Conservation (phyloP, 495 filamentous ascomycete species). For the Penicillium mononematosum region DNA sequence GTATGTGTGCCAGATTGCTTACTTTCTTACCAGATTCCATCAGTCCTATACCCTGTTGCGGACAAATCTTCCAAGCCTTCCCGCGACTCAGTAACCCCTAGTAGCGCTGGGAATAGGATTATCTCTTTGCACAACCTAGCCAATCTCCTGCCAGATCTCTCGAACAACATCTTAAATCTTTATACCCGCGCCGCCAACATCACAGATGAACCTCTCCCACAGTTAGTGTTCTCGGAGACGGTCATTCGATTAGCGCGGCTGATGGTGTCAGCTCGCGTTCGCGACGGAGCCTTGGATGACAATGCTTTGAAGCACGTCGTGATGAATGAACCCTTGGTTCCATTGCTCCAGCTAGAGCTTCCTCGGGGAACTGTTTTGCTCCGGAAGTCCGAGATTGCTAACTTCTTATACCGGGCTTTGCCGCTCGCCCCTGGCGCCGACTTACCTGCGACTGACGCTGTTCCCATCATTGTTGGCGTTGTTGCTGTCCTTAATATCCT, state of each 20-base stretch:
- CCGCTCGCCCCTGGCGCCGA: constrained; percentile 60
- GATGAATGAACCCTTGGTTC: constrained; percentile 48
- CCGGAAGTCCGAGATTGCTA: constrained; percentile 64
- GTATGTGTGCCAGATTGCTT: neutral
- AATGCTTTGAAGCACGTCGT: constrained; percentile 68
- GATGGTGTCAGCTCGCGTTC: constrained; percentile 65
- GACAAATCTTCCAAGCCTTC: constrained; percentile 54
- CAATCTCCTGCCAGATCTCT: constrained; percentile 65
- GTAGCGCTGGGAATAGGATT: constrained; percentile 46
- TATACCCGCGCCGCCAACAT: constrained; percentile 75
- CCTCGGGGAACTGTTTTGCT: constrained; percentile 42
- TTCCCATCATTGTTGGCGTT: constrained; percentile 78
- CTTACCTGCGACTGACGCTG: constrained; percentile 65
- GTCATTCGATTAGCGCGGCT: constrained; percentile 77
- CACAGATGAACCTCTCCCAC: constrained; percentile 76
- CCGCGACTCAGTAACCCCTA: constrained; percentile 44
- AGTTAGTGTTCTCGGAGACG: constrained; percentile 76
- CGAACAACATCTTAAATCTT: constrained; percentile 78
- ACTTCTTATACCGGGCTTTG: constrained; percentile 68
- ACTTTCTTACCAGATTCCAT: constrained; percentile 52
- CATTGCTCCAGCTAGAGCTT: constrained; percentile 40
- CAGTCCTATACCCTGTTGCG: constrained; percentile 57
- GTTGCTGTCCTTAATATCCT: constrained; percentile 75
- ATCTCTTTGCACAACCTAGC: constrained; percentile 63
- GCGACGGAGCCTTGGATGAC: constrained; percentile 65